phyloP scores from a whole-genome alignment of 495 filamentous ascomycete genomes.

The Lasiosphaeria hispida region DNA sequence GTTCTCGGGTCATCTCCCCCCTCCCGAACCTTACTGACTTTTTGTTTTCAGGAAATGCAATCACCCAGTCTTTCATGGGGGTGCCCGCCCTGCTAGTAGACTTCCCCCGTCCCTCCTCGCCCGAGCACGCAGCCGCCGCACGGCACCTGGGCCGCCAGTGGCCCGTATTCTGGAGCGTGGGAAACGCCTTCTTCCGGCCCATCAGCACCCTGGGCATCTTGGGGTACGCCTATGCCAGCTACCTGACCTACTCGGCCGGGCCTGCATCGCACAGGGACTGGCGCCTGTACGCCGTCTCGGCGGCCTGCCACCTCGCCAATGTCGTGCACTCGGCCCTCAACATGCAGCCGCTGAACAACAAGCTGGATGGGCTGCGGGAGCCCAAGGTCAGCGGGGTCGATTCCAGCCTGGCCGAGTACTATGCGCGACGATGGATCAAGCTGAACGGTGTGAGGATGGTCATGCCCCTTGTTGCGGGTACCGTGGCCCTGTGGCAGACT shows the following conservation, averaged over 20 bases:
- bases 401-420: conserved; percentile 34
- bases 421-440: conserved; percentile 37
- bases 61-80: conserved; percentile 53
- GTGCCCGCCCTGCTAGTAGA: conserved; percentile 47
- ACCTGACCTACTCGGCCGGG: neutral
- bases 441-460: conserved; percentile 37
- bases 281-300: conserved; percentile 38
- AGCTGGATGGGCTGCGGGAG: conserved; percentile 38
- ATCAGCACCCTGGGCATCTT: conserved; percentile 47
- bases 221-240: conserved; percentile 39
- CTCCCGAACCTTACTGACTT: neutral
- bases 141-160: conserved; percentile 46
- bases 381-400: conserved; percentile 30
- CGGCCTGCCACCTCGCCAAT: conserved; percentile 41
- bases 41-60: conserved; percentile 41
- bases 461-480: conserved; percentile 43
- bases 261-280: conserved; percentile 32
- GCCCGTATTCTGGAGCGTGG: conserved; percentile 47
- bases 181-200: conserved; percentile 49
- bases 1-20: neutral
- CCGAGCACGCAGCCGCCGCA: conserved; percentile 37
- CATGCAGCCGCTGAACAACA: conserved; percentile 51
- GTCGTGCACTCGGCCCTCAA: conserved; percentile 49
- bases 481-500: conserved; percentile 36
- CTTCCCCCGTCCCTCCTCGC: conserved; percentile 42